Conservation (phyloP, 2,329 filamentous ascomycete genomes). For the Hawksworthiomyces lignivorus region DNA sequence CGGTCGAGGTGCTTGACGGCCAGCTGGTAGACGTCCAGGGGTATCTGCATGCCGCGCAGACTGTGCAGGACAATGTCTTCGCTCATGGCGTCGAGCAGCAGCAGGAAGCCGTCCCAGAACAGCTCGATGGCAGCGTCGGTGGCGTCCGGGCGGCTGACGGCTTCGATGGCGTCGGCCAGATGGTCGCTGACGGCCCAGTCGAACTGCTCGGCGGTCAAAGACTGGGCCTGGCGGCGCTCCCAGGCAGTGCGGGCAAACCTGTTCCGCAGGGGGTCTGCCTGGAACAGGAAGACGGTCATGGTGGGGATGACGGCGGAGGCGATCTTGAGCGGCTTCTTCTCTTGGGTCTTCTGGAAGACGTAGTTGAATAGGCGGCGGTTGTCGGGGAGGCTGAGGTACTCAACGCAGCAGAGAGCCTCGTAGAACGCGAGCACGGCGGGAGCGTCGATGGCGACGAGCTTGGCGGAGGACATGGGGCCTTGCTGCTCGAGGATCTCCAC, state of each 20-base stretch:
- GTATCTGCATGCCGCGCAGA: conserved; percentile 69
- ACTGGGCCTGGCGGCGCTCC: conserved; percentile 53
- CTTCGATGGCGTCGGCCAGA: conserved; percentile 57
- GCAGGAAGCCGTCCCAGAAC: conserved; percentile 72
- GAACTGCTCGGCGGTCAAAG: conserved; percentile 65
- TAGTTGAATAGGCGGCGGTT: conserved; percentile 61
- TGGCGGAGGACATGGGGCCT: conserved; percentile 37
- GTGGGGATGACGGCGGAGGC: conserved; percentile 67
- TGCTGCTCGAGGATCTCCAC: conserved; percentile 40
- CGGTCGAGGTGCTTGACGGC: conserved; percentile 46
- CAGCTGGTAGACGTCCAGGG: conserved; percentile 62
- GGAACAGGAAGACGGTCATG: conserved; percentile 79
- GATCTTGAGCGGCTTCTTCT: conserved; percentile 70
- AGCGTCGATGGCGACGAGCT: conserved; percentile 39
- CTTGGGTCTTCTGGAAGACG: conserved; percentile 74
- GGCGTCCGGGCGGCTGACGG: conserved; percentile 45
- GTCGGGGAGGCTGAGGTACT: conserved; percentile 56
- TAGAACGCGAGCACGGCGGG: conserved; percentile 73
- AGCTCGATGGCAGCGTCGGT: conserved; percentile 46
- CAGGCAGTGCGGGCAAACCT: conserved; percentile 64
- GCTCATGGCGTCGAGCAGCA: conserved; percentile 67
- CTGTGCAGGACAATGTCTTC: conserved; percentile 69
- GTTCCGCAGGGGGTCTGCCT: conserved; percentile 54
- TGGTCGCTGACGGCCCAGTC: conserved; percentile 78
- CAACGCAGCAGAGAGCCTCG: conserved; percentile 77